Conservation (phyloP, 176 grass and related monocot species). For the Hsuehochloa calcarea region DNA sequence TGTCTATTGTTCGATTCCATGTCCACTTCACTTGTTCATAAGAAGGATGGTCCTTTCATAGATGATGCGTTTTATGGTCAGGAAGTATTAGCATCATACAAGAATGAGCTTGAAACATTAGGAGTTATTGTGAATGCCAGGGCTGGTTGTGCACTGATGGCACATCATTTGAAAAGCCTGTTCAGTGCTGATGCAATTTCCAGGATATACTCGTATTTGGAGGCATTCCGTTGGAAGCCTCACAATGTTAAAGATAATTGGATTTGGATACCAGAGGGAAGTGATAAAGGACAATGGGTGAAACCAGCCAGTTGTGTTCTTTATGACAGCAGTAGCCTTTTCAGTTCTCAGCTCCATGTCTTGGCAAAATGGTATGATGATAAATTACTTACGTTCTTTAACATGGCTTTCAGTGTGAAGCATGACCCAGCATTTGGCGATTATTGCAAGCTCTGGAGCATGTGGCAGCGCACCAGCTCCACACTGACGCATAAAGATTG, state of each 20-base stretch:
- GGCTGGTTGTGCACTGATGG: too few relatives aligned
- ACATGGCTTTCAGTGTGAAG: slow-evolving; percentile 37
- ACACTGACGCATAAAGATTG: slow-evolving; percentile 19
- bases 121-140: too few relatives aligned
- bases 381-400: slow-evolving; percentile 37
- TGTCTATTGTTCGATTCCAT: too few relatives aligned
- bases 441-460: slow-evolving; percentile 46
- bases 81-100: too few relatives aligned
- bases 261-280: slow-evolving; percentile 50
- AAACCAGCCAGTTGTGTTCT: slow-evolving; percentile 40
- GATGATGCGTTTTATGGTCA: too few relatives aligned
- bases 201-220: slow-evolving; percentile 50
- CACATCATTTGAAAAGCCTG: too few relatives aligned
- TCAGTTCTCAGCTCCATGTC: background rate
- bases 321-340: slow-evolving; percentile 27
- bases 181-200: slow-evolving; percentile 1
- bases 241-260: background rate
- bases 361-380: slow-evolving; percentile 46
- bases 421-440: slow-evolving; percentile 23
- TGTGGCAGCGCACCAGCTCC: slow-evolving; percentile 38
- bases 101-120: too few relatives aligned
- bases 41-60: too few relatives aligned
- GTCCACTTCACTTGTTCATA: too few relatives aligned
- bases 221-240: slow-evolving; percentile 38
- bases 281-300: slow-evolving; percentile 38